These are phyloP conservation scores for Aspergillus tanneri DNA, from an alignment of 2,329 filamentous ascomycete genomes.

Conservation along the genomic window DNA sequence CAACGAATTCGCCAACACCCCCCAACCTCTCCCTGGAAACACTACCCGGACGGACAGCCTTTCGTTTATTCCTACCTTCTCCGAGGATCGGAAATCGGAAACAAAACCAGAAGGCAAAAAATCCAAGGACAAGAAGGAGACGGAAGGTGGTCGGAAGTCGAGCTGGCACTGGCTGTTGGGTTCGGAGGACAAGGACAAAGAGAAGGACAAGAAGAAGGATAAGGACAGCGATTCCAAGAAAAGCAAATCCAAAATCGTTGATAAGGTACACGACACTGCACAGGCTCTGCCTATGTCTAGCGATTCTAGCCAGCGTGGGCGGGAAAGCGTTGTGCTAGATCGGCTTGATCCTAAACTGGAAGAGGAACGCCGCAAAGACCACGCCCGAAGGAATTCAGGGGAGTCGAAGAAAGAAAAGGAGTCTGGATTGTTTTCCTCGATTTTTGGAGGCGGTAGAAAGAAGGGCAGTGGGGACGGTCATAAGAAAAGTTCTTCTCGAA, in stretches of 20 bases:
- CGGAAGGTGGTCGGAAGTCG: slow-evolving; percentile 70
- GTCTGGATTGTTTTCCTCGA: slow-evolving; percentile 79
- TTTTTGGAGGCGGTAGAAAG: slow-evolving; percentile 89
- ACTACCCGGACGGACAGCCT: slow-evolving; percentile 72
- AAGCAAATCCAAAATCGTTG: slow-evolving; percentile 53
- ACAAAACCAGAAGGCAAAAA: slow-evolving; percentile 70
- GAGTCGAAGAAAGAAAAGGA: slow-evolving; percentile 85
- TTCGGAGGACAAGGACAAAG: slow-evolving; percentile 67
- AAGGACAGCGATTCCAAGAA: slow-evolving; percentile 68
- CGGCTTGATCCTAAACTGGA: slow-evolving; percentile 74
- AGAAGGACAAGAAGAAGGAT: slow-evolving; percentile 54
- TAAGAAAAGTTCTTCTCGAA: slow-evolving; percentile 72
- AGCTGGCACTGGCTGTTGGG: slow-evolving; percentile 75
- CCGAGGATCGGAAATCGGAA: slow-evolving; percentile 71
- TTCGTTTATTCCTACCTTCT: slow-evolving; percentile 74
- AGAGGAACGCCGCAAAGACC: slow-evolving; percentile 71
- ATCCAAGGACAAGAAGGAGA: slow-evolving; percentile 66
- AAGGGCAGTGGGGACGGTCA: slow-evolving; percentile 74
- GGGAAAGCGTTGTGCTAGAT: slow-evolving; percentile 82
- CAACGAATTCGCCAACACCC: slow-evolving; percentile 64
- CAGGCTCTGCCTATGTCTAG: slow-evolving; percentile 84
- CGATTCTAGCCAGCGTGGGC: slow-evolving; percentile 60
- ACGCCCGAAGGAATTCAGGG: slow-evolving; percentile 65
- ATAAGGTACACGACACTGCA: slow-evolving; percentile 68
- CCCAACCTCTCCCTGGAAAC: slow-evolving; percentile 69